phyloP scores from a whole-genome alignment of 108 stramenopile species.

The Nannochloropsis gaditana region DNA sequence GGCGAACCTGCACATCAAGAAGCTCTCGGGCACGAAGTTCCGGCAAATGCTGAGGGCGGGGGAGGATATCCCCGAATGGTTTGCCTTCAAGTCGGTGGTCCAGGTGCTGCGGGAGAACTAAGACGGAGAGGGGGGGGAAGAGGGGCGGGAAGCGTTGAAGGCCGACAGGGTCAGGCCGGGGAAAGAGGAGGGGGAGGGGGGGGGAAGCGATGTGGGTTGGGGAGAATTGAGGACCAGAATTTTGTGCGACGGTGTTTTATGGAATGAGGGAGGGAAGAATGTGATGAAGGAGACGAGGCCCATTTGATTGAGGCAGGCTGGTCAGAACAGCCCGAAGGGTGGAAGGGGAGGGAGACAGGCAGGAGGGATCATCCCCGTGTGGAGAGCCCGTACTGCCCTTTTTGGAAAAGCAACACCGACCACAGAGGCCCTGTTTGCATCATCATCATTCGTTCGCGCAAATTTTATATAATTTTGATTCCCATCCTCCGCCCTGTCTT shows the following conservation, averaged over 20 bases:
- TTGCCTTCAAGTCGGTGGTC: constrained; percentile 96
- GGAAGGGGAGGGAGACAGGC: background rate
- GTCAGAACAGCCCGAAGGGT: background rate
- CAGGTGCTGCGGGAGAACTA: constrained; percentile 18
- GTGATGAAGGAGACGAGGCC: background rate
- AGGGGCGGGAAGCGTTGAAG: background rate
- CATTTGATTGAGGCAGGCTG: background rate
- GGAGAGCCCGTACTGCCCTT: no score
- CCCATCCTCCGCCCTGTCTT: no score
- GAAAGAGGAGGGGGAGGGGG: background rate
- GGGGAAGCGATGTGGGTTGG: background rate
- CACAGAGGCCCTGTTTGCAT: no score
- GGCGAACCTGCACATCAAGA: constrained; percentile 70
- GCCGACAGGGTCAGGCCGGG: background rate
- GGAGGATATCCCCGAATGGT: constrained; percentile 99
- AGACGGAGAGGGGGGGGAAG: background rate
- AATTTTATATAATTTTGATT: no score
- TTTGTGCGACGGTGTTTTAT: background rate
- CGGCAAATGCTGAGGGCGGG: constrained; percentile 96
- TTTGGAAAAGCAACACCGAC: no score
- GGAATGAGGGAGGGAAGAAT: background rate
- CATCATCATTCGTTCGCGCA: no score
- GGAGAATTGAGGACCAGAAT: background rate
- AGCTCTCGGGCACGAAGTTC: constrained; percentile 97
- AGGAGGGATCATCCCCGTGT: background rate